Base-by-base conservation (phyloP, 2,329 filamentous ascomycete genomes). In the Byssochlamys sp. region DNA sequence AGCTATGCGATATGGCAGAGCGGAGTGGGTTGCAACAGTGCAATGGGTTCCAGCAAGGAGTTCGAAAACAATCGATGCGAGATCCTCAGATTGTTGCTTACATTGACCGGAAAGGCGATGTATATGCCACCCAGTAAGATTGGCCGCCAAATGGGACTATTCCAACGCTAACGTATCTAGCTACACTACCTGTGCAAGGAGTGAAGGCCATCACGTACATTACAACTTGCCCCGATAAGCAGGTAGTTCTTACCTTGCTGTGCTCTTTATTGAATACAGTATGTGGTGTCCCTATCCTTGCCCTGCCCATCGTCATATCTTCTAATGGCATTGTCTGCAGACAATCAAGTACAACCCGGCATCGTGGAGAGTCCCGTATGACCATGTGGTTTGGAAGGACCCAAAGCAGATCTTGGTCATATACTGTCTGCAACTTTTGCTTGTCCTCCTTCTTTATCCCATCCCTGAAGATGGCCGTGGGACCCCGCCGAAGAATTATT, bases 1-100 rank as follows among this genome's bases (percentile, higher is more conserved):
- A 88, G 87, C 6, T 96, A 94, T 74, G 88, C 90, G 56, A 97
- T 99, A 70, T 99, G 94, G 94, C 91, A 96, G 76, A 97, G 90
- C 69, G 94, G 94, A 53, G 92, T 99, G 29, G 94, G 94, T 12
- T 97, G 92, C 78, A 95, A 96, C 72, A 89, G 88, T 14, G 84
- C 91, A 4, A 85, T 95, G 65, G 87, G 87, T 9, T 92, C 91
- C 2, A 96, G 87, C 55, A 95, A 90, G 71, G 91, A 97, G 66
- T 87, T 90, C 58, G 94, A 99, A 76, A 95, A 82, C 75, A 96
- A 96, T 73, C 84, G 94, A 59, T 91, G 88, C 63, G 94, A 99
- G 74, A 87, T 96, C 29, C 74, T 97, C 66, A 84, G 92, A 25
- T 78, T 99, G 58, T 81, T 99, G 48, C 79, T 99, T 62, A 91